phyloP scores from a whole-genome alignment of 176 grass and related monocot species.

The Secale cereale region DNA sequence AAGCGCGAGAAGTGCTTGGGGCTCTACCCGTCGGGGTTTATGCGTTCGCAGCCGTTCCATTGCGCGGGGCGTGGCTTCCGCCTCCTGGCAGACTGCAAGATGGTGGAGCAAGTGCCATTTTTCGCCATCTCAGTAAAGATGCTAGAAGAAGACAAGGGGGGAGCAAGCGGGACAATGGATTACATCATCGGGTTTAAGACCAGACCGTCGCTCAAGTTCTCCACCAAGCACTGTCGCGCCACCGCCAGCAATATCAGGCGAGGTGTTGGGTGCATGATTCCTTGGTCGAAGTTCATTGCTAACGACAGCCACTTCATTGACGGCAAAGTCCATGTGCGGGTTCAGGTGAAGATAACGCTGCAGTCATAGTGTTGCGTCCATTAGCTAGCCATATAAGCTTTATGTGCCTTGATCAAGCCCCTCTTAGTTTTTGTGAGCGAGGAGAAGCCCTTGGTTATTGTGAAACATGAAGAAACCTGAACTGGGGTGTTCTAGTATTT shows the following conservation, averaged over 20 bases:
- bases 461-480: too few relatives aligned
- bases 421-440: too few relatives aligned
- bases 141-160: conserved; percentile 53
- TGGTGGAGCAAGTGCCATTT: not conserved
- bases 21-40: conserved; percentile 36
- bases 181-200: conserved; percentile 47
- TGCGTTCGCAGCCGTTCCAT: conserved; percentile 59
- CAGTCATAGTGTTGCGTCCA: too few relatives aligned
- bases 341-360: not conserved
- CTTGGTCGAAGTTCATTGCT: conserved; percentile 72
- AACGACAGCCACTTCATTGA: conserved; percentile 34
- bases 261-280: conserved; percentile 34
- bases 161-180: not conserved
- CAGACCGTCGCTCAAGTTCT: conserved; percentile 50
- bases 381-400: too few relatives aligned
- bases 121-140: conserved; percentile 70
- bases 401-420: too few relatives aligned
- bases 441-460: too few relatives aligned
- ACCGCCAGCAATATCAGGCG: conserved; percentile 63
- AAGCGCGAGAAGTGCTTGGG: conserved; percentile 65
- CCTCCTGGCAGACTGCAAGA: conserved; percentile 26
- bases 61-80: conserved; percentile 66
- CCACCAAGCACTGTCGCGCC: conserved; percentile 73
- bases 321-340: conserved; percentile 53
- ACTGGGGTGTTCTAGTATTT: too few relatives aligned